phyloP scores from a whole-genome alignment of 1,139 yeast species.

The Geotrichum candidum region DNA sequence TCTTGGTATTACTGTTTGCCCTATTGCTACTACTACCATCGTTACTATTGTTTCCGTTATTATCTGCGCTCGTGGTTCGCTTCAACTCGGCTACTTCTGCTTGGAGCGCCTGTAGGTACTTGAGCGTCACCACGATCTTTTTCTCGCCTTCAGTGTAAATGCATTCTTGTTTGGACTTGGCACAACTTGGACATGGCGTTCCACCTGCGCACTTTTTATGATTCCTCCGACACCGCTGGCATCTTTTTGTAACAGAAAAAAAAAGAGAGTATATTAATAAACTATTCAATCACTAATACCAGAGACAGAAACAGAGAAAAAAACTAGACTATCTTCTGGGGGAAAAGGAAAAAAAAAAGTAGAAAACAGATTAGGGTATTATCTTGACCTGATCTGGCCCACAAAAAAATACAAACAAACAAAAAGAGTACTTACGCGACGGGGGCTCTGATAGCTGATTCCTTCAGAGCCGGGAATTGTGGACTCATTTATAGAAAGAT shows the following conservation, averaged over 20 bases:
- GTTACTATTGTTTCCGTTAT: neutral
- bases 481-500: neutral
- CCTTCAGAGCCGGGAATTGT: neutral
- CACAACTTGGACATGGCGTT: conserved; percentile 65
- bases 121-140: conserved; percentile 71
- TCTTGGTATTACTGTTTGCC: neutral
- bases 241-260: conserved; percentile 25
- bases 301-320: too few relatives aligned
- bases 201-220: conserved; percentile 83
- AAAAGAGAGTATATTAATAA: neutral
- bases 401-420: neutral
- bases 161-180: conserved; percentile 53
- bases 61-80: conserved; percentile 33
- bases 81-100: conserved; percentile 54
- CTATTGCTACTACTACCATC: neutral
- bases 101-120: conserved; percentile 62
- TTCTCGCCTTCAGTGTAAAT: conserved; percentile 74
- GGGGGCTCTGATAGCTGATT: neutral
- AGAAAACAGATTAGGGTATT: neutral
- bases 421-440: conserved; percentile 2
- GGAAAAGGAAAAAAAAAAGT: neutral
- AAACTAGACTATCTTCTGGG: neutral
- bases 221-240: conserved; percentile 66
- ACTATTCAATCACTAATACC: too few relatives aligned
- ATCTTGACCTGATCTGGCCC: neutral